These are phyloP conservation scores for Miscanthus lutarioriparius DNA, from an alignment of 176 grass and related monocot genomes.

Conservation along the genomic window DNA sequence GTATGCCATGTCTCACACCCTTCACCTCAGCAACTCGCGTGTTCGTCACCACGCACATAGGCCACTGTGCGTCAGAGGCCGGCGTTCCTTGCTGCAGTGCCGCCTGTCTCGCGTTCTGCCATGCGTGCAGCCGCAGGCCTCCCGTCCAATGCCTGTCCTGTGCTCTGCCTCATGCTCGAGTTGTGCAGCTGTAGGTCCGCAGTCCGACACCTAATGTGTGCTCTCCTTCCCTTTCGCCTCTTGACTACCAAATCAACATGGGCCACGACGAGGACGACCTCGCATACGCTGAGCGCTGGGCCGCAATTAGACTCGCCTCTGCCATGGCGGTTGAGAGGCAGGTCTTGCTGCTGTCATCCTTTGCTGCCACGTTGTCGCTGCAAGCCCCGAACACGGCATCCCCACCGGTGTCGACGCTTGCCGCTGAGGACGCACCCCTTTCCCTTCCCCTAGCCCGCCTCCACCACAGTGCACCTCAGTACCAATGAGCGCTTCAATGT, in stretches of 20 bases:
- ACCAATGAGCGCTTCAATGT: slow-evolving; percentile 57
- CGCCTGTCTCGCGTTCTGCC: background rate
- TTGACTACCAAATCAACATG: background rate
- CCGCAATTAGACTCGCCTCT: background rate
- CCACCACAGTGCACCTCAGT: slow-evolving; percentile 39
- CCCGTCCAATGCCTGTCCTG: background rate
- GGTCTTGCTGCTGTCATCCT: background rate
- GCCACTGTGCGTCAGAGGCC: background rate
- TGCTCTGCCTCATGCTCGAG: background rate
- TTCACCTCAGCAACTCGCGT: background rate
- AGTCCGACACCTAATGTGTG: background rate
- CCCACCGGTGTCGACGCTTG: background rate
- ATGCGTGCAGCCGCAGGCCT: background rate
- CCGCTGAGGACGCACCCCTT: background rate
- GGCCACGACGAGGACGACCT: background rate
- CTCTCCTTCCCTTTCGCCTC: background rate
- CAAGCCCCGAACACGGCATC: background rate
- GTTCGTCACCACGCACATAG: background rate
- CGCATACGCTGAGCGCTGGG: background rate
- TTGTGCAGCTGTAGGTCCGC: background rate
- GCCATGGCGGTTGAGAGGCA: background rate
- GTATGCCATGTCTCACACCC: background rate
- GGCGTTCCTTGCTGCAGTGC: background rate
- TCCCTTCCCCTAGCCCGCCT: background rate
- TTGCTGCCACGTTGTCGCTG: background rate